These are phyloP conservation scores for Breynia disticha DNA, from an alignment of 441 rosid genomes.

Conservation along the genomic window DNA sequence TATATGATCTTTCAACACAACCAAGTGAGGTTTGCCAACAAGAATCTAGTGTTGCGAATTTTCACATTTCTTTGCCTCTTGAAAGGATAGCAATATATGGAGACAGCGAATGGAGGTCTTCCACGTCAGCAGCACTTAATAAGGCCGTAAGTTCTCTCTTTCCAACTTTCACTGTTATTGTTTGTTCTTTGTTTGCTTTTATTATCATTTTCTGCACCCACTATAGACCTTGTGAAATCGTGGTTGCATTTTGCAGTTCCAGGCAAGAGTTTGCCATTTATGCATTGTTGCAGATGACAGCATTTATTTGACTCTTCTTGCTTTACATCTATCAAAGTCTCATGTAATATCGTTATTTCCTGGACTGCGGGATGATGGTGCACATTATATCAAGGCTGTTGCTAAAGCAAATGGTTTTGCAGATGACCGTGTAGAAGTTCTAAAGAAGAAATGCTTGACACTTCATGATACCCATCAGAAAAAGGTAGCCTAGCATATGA, in stretches of 20 bases:
- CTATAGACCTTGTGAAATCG: conserved; percentile 1
- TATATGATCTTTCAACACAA: conserved; percentile 42
- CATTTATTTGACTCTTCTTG: conserved; percentile 49
- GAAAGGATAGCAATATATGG: conserved; percentile 84
- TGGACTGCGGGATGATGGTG: conserved; percentile 54
- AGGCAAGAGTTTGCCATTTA: conserved; percentile 41
- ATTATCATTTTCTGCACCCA: conserved; percentile 10
- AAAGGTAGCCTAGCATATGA: conserved; percentile 29
- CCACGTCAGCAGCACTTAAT: conserved; percentile 43
- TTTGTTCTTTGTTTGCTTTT: conserved; percentile 4
- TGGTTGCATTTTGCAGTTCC: conserved; percentile 46
- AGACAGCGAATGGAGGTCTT: conserved; percentile 55
- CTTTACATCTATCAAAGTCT: conserved; percentile 45
- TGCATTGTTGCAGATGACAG: conserved; percentile 85
- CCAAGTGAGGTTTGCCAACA: conserved; percentile 21
- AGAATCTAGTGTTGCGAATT: conserved; percentile 27
- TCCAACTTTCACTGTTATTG: conserved; percentile 1
- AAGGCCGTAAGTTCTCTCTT: conserved; percentile 46
- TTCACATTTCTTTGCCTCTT: conserved; percentile 51
- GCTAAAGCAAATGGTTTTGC: conserved; percentile 57
- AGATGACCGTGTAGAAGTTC: conserved; percentile 44
- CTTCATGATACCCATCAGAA: conserved; percentile 39
- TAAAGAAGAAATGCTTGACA: conserved; percentile 39
- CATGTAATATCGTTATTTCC: conserved; percentile 58
- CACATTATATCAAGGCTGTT: conserved; percentile 53